Conservation (phyloP, 2,329 filamentous ascomycete species). For the Colletotrichum sansevieriae region DNA sequence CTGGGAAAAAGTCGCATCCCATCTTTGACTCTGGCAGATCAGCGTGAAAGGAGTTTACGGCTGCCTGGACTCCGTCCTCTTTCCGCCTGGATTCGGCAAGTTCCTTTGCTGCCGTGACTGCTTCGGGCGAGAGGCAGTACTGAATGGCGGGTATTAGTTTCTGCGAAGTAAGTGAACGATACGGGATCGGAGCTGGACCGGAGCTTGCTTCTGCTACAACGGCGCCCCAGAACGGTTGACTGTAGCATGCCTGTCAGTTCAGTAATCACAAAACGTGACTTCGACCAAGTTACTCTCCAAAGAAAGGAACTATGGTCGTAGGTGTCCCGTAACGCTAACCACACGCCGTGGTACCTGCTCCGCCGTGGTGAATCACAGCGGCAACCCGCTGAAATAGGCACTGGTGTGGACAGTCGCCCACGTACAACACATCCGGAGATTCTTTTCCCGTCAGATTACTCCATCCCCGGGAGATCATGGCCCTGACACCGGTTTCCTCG, state of each 20-base stretch:
- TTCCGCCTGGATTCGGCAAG: slow-evolving; percentile 33
- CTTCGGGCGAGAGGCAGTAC: slow-evolving; percentile 26
- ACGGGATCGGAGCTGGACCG: slow-evolving; percentile 38
- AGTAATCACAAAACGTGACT: fast-evolving
- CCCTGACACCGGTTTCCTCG: slow-evolving; percentile 27
- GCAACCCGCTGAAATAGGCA: slow-evolving; percentile 40
- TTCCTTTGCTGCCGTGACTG: slow-evolving; percentile 25
- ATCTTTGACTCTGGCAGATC: slow-evolving; percentile 32
- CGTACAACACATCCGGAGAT: slow-evolving; percentile 30
- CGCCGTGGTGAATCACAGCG: slow-evolving; percentile 38
- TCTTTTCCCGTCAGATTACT: slow-evolving; percentile 30
- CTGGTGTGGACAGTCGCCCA: slow-evolving; percentile 40
- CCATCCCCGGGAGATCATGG: slow-evolving; percentile 39
- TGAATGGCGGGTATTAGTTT: slow-evolving; percentile 33
- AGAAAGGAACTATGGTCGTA: slow-evolving; percentile 37
- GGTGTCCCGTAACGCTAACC: slow-evolving; percentile 35
- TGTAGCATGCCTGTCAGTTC: background rate
- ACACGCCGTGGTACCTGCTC: slow-evolving; percentile 37
- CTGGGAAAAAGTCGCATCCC: slow-evolving; percentile 38
- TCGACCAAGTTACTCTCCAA: slow-evolving; percentile 32
- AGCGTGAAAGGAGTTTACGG: slow-evolving; percentile 35
- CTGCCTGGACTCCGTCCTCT: slow-evolving; percentile 35
- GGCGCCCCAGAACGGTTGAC: slow-evolving; percentile 40
- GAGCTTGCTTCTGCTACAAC: slow-evolving; percentile 39
- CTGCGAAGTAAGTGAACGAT: slow-evolving; percentile 36